Base-by-base conservation (phyloP, 1,284 basidiomycete species). In the Rhodotorula sp. region DNA sequence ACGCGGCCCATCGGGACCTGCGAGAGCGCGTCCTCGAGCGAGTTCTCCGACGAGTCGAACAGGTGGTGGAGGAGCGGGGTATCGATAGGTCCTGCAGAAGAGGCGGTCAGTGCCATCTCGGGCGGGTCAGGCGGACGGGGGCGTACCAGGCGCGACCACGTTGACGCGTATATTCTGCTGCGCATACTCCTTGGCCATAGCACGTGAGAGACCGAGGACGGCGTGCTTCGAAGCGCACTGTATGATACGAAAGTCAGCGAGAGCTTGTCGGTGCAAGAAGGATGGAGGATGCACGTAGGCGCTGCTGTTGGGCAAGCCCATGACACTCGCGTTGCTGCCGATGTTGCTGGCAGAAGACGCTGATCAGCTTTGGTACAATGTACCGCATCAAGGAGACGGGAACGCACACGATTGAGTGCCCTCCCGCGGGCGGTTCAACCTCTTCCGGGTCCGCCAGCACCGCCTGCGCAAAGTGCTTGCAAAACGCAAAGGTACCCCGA, bases 161-260 rank as follows among this genome's bases (percentile, higher is more conserved):
- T 76, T 76, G 36, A 73, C 67, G 9, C 75, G 71, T n/a, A 73
- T 60, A 0, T 41, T 1, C 8, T 61, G 29, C 27, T 34, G 17
- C 3, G 71, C 75, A 21, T 67, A 65, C 25, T 75, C 75, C 15
- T 61, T 63, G 12, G 75, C 75, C 55, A 73, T 37, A 2, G 75
- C 57, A 0, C 67, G 61, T 4, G 75, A 65, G 48, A 76, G 44
- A 12, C 75, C 75, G 22, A 73, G 48, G 3, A 76, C 63, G 34
- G 75, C 75, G 36, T 76, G 75, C 44, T 76, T 75, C 3, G 71
- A 71, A 1, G 75, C 75, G 61, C 70, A 68, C 75, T 76, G 64
- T 15, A n/a, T 12, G 22, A 39, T 27, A 3, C 29, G 50, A 39
- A 10, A 19, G 17, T 46, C 32, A 29, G n/a, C 9, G 19, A 8